phyloP scores from a whole-genome alignment of 331 rosid genomes.

The Saraca asoca region DNA sequence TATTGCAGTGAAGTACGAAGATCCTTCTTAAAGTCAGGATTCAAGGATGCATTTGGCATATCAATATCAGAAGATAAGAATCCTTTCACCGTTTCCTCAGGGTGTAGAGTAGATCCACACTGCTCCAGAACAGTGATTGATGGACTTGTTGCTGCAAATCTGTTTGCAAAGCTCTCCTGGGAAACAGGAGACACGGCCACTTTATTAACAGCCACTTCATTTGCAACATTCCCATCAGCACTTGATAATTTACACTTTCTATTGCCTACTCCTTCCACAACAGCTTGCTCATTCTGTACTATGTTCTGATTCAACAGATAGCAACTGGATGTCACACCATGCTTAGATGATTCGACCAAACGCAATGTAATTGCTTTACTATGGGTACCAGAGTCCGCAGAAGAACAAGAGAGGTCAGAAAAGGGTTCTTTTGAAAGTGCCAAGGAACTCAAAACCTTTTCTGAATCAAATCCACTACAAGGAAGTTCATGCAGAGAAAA shows the following conservation, averaged over 20 bases:
- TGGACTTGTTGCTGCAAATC: slow-evolving; percentile 61
- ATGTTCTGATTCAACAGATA: slow-evolving; percentile 57
- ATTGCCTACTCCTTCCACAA: slow-evolving; percentile 44
- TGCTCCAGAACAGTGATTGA: slow-evolving; percentile 46
- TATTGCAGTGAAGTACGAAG: slow-evolving; percentile 69
- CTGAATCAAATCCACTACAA: slow-evolving; percentile 46
- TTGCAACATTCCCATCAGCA: slow-evolving; percentile 50
- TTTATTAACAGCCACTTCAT: slow-evolving; percentile 52
- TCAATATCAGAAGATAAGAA: slow-evolving; percentile 42
- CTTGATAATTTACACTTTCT: slow-evolving; percentile 39
- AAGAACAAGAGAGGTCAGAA: slow-evolving; percentile 40
- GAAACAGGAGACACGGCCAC: slow-evolving; percentile 80
- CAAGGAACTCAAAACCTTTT: slow-evolving; percentile 42
- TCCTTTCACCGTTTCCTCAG: slow-evolving; percentile 52
- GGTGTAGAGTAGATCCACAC: slow-evolving; percentile 52
- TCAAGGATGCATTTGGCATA: slow-evolving; percentile 42
- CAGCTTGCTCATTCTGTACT: slow-evolving; percentile 39
- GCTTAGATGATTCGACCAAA: slow-evolving; percentile 77
- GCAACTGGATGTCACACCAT: slow-evolving; percentile 74
- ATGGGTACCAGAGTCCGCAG: slow-evolving; percentile 35
- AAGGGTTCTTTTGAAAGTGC: slow-evolving; percentile 41
- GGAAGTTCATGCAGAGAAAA: slow-evolving; percentile 57
- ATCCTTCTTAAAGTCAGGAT: slow-evolving; percentile 51
- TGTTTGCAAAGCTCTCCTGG: slow-evolving; percentile 81
- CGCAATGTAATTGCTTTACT: slow-evolving; percentile 55